Base-by-base conservation (phyloP, 352 stramenopile species). In the Phytopythium montanum region DNA sequence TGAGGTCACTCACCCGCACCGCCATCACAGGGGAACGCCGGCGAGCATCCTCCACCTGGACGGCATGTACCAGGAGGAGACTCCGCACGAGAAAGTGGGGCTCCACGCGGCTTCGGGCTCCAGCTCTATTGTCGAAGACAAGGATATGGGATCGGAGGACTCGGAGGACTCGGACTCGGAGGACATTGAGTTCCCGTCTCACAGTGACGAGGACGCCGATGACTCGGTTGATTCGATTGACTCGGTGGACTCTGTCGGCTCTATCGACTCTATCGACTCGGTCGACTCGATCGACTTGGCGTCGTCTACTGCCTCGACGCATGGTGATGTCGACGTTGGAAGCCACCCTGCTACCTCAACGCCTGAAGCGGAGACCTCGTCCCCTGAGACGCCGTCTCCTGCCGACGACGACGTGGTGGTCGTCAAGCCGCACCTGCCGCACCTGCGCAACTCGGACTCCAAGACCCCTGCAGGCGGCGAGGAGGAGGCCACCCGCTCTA, bases 111-210 rank as follows among this genome's bases (percentile, higher is more conserved):
- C 25, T 7, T 42, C 53, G 41, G 39, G 19, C 14, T 45, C 53
- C 13, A 59, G 41, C 26, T 59, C 56, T 7, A 33, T 12, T 38
- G 42, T 45, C 39, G 60, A n/a, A n/a, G n/a, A 50, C 6, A 19
- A 14, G 34, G 53, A 50, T 3, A 19, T 14, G 21, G 53, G 29
- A 5, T 28, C 26, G 9, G 41, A 58, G 21, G 21, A 58, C 19
- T 36, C 26, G 16, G 39, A 28, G 0, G 14, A 21, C 38, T 34
- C 29, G 29, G 29, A 34, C 31, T 36, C 31, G 31, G 31, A 36
- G 33, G 33, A 49, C 39, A 21, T 46, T n/a, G 39, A 25, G 18
- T 49, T 49, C 42, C 42, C n/a, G 21, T 29, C n/a, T 5, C 12
- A 13, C 3, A 12, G 19, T 16, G 31, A 21, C 9, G 13, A 14